Base-by-base conservation (phyloP, 2,329 filamentous ascomycete species). In the Anthostomella pinea region DNA sequence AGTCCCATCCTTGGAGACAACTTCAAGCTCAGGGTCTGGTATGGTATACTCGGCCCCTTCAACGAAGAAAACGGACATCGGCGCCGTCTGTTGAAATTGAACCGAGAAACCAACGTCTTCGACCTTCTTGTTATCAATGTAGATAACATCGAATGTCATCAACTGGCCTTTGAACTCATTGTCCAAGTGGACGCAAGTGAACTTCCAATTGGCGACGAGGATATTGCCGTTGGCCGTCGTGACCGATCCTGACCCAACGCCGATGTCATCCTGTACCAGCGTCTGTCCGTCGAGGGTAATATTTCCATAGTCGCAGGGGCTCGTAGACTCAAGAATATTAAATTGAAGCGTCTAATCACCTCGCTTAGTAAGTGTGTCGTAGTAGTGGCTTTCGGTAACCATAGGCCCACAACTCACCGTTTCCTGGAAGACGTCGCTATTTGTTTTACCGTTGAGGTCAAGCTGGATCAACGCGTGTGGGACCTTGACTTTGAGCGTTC, bases 251-350 rank as follows among this genome's bases (percentile, higher is more conserved):
- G 61, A 63, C 31, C 71, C 70, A 27, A 50, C 39, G n/a, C 65
- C 64, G 36, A 60, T 53, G 14, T 53, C 61, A 27, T 63, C 59
- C 39, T 68, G 65, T 11, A 57, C 44, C 5, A 76, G 58, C 5
- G 53, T 24, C 39, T 69, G 63, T 39, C 65, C 68, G 51, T 74
- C 68, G 40, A 77, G 51, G 13, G 64, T 67, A 39, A 75, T 58
- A 45, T 69, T 70, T 44, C 64, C 66, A 49, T 59, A 60, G 3
- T 66, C 70, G 48, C 73, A 77, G 17, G 66, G 59, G n/a, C 63
- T 53, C 8, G 58, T 56, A 8, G 70, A 68, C 39, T 70, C 65
- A 20, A 66, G 53, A 23, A 76, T 56, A 43, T 72, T 64, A 30
- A 77, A 51, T 29, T 62, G 61, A 31, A 76, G 57, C 26, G 57